Percentiles rank a stretch among this genome's conserved stretches.
Conservation (phyloP, 2,329 filamentous ascomycete genomes). For the Orbilia javanica region DNA sequence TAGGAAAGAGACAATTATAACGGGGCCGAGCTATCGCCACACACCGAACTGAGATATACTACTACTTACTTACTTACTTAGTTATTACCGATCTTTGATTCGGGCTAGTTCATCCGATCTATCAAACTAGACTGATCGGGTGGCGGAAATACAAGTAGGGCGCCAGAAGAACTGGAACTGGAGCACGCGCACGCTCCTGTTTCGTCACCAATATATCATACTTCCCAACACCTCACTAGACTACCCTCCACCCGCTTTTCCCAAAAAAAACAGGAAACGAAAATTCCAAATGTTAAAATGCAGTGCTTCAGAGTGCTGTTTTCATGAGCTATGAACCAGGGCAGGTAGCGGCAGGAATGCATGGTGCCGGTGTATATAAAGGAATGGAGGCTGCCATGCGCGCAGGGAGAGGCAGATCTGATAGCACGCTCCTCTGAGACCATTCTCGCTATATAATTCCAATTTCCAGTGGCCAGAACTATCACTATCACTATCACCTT, state of each 20-base stretch:
- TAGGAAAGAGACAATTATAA: too few relatives aligned
- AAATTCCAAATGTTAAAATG: background rate
- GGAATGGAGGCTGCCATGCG: conserved; percentile 6
- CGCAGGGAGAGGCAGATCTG: background rate
- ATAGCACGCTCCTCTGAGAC: conserved; percentile 5
- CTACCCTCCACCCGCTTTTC: too few relatives aligned
- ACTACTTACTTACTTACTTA: background rate
- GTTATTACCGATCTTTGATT: background rate
- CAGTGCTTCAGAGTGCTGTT: background rate
- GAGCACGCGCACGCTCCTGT: conserved; percentile 23
- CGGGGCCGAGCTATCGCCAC: too few relatives aligned
- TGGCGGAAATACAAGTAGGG: conserved; percentile 19
- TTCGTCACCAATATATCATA: conserved; percentile 57
- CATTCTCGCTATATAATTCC: conserved; percentile 15
- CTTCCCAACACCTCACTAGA: background rate
- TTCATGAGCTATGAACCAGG: background rate
- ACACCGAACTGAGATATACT: too few relatives aligned
- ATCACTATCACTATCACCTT: background rate
- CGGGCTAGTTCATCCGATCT: conserved; percentile 1
- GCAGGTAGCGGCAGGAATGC: background rate
- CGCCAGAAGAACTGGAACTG: too few relatives aligned
- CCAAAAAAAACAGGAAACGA: conserved; percentile 1
- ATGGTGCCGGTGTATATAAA: conserved; percentile 2
- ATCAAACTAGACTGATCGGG: conserved; percentile 26
- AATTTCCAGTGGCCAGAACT: too few relatives aligned